phyloP scores from a whole-genome alignment of 2,329 filamentous ascomycete genomes.

The Curvularia lunata region DNA sequence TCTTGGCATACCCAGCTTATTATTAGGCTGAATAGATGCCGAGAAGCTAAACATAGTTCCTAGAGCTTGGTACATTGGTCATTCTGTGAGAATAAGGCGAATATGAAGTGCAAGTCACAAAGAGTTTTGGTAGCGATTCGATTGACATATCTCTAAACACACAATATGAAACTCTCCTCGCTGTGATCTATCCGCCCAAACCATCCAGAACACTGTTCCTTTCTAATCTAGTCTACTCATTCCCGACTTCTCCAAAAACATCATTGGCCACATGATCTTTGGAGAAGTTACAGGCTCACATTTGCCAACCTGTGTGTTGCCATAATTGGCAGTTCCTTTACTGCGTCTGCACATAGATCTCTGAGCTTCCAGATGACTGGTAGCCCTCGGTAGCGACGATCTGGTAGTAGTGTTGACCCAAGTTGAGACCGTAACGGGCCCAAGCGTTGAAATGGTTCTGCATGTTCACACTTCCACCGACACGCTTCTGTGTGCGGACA shows the following conservation, averaged over 20 bases:
- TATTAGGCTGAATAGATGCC: too few species aligned
- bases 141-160: background rate
- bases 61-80: background rate
- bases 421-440: constrained; percentile 31
- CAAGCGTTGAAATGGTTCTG: constrained; percentile 40
- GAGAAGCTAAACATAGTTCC: too few species aligned
- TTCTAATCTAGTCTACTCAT: background rate
- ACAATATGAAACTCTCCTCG: background rate
- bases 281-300: background rate
- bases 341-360: constrained; percentile 15
- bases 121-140: background rate
- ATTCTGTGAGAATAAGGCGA: background rate
- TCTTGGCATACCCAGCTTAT: too few species aligned
- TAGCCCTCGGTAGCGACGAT: constrained; percentile 63
- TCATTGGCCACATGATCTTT: background rate
- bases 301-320: background rate
- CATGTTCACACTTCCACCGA: constrained; percentile 49
- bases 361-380: constrained; percentile 51
- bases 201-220: background rate
- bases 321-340: background rate
- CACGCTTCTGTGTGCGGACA: constrained; percentile 57
- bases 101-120: background rate
- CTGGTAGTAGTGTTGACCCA: constrained; percentile 21
- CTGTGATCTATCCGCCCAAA: background rate
- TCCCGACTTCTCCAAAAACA: background rate